These are phyloP conservation scores for Hypericum perforatum DNA, from an alignment of 345 rosid genomes.

Conservation along the genomic window DNA sequence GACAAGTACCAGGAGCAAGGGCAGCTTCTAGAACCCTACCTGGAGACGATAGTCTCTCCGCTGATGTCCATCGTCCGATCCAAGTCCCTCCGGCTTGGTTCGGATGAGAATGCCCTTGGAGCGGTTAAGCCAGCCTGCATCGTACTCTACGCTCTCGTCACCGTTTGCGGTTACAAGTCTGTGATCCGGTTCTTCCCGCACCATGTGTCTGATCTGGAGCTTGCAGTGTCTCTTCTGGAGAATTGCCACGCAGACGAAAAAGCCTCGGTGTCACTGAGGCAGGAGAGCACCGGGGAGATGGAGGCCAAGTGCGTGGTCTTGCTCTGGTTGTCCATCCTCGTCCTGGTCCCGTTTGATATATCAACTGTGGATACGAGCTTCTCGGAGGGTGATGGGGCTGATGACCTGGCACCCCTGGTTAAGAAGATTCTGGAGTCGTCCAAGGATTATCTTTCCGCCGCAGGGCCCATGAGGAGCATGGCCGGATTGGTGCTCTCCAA, in stretches of 20 bases:
- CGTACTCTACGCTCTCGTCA: slow-evolving; percentile 67
- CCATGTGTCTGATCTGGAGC: slow-evolving; percentile 85
- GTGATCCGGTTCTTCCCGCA: slow-evolving; percentile 87
- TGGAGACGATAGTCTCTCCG: slow-evolving; percentile 75
- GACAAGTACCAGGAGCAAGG: slow-evolving; percentile 93
- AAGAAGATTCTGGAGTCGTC: slow-evolving; percentile 60
- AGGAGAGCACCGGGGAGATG: slow-evolving; percentile 97
- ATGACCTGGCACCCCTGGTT: slow-evolving; percentile 58
- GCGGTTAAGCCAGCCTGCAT: slow-evolving; percentile 72
- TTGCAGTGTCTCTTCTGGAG: slow-evolving; percentile 76
- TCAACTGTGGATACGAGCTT: slow-evolving; percentile 81
- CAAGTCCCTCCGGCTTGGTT: slow-evolving; percentile 35
- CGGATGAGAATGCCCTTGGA: slow-evolving; percentile 40
- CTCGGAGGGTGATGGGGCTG: slow-evolving; percentile 24
- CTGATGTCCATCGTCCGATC: slow-evolving; percentile 64
- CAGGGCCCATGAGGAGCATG: slow-evolving; percentile 93
- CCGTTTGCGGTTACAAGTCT: slow-evolving; percentile 86
- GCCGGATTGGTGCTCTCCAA: slow-evolving; percentile 73
- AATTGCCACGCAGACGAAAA: slow-evolving; percentile 46
- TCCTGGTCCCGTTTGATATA: slow-evolving; percentile 86
- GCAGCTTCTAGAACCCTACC: slow-evolving; percentile 77
- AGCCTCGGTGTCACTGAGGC: slow-evolving; percentile 52
- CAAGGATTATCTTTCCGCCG: slow-evolving; percentile 75
- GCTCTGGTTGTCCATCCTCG: slow-evolving; percentile 89
- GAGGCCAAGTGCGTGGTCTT: slow-evolving; percentile 83